Evolutionary conservation across 2,329 filamentous ascomycete species (phyloP).

Genomic region (Plectosphaerella sp.): DNA sequence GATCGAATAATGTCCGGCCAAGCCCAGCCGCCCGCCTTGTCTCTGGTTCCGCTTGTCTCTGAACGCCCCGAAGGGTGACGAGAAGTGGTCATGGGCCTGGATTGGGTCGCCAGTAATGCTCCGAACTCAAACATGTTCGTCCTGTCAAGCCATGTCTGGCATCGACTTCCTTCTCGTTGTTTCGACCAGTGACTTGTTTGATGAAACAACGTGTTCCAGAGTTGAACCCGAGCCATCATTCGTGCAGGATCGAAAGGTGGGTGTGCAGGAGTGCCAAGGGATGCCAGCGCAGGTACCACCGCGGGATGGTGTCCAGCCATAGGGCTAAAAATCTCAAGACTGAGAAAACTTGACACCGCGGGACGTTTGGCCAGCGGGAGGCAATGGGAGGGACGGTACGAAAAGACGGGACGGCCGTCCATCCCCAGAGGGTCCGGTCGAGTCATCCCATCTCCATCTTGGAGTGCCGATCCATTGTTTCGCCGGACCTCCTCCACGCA

Average conservation of each 20-base stretch:
- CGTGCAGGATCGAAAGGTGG: neutral
- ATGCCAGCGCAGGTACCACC: neutral
- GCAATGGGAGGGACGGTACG: neutral
- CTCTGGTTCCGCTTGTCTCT: too few relatives aligned
- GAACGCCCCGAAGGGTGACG: too few relatives aligned
- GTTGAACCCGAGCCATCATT: neutral
- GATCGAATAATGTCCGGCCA: too few relatives aligned
- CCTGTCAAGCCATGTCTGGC: neutral
- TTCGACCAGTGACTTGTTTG: neutral
- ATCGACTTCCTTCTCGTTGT: neutral
- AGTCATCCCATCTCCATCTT: neutral
- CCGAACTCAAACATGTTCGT: neutral
- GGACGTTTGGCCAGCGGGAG: neutral
- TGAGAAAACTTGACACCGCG: neutral
- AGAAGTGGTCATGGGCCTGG: too few relatives aligned
- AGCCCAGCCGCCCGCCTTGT: too few relatives aligned
- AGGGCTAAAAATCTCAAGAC: neutral
- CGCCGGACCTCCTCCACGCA: too few relatives aligned
- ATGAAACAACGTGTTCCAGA: neutral
- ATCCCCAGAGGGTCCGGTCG: neutral
- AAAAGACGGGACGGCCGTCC: neutral
- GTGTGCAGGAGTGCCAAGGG: neutral
- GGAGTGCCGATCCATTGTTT: too few relatives aligned
- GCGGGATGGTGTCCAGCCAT: neutral
- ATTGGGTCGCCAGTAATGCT: too few relatives aligned